Base-by-base conservation (phyloP, 257 asterid genomes). In the Forsythia suspensa region DNA sequence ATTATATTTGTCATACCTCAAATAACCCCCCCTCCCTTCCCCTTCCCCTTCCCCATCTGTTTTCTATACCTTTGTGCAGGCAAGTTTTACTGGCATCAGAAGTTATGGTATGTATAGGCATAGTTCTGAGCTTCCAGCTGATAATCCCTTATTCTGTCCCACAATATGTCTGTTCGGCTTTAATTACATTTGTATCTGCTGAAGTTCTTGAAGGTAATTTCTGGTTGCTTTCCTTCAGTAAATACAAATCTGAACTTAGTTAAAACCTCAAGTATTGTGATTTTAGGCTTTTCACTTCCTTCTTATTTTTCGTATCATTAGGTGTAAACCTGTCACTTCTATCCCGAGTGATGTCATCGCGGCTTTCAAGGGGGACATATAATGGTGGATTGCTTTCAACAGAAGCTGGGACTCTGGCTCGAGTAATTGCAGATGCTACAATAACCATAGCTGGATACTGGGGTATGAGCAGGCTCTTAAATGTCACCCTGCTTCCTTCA, bases 21-120 rank as follows among this genome's bases (percentile, higher is more conserved):
- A n/a, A 77, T 4, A 24, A 59, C 41, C 24, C 15, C 2, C 1
- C 38, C 34, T 1, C 34, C 34, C 34, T 0, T 24, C 24, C 24
- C 24, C 24, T 24, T 24, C 24, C 24, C 43, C 71, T 71, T 68
- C 13, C 42, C 41, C n/a, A 68, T 48, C 70, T 76, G 74, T n/a
- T 61, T 21, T 61, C 15, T 1, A 10, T 24, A 24, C 70, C 40
- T 63, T 10, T 63, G 24, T 82, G 82, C 89, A 92, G 97, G 86
- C 97, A 92, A 92, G 91, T 92, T 82, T 83, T 92, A 16, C 80
- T 91, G 76, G 96, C 89, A 81, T 86, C 97, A n/a, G 94, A 92
- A 84, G 79, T 91, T 66, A 74, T 89, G 94, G 91, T 91, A 11
- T 89, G 81, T 72, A 20, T 87, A 6, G 97, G 97, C 42, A 91